Evolutionary conservation across 164 flowering plant species (phyloP).

Genomic region (Piper betle): DNA sequence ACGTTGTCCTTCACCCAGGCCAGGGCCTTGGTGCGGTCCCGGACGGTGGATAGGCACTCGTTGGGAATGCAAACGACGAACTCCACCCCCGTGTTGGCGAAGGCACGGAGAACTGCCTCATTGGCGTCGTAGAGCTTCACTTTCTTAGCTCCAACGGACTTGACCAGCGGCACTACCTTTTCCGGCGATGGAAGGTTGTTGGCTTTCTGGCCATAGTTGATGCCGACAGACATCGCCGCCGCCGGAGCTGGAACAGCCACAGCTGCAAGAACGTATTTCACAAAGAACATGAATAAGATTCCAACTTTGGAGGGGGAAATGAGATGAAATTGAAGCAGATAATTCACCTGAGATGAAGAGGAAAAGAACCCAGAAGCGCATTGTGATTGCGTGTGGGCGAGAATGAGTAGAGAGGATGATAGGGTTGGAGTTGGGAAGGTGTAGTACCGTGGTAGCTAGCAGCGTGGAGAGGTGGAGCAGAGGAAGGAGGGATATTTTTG

Average conservation of each 20-base stretch:
- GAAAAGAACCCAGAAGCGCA: neutral
- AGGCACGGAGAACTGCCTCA: slow-evolving; percentile 21
- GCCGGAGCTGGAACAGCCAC: slow-evolving; percentile 1
- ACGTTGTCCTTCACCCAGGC: slow-evolving; percentile 38
- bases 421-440: neutral
- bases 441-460: neutral
- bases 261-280: slow-evolving; percentile 8
- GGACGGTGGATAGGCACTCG: slow-evolving; percentile 22
- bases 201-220: slow-evolving; percentile 29
- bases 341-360: neutral
- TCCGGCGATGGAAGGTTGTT: slow-evolving; percentile 23
- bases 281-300: neutral
- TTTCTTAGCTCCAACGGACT: slow-evolving; percentile 15
- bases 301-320: neutral
- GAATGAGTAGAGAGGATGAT: neutral
- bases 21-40: slow-evolving; percentile 19
- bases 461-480: neutral
- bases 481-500: neutral
- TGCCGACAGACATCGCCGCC: slow-evolving; percentile 10
- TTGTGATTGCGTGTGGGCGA: too few relatives aligned
- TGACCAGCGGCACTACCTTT: slow-evolving; percentile 14
- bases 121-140: slow-evolving; percentile 35
- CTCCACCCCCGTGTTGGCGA: slow-evolving; percentile 35
- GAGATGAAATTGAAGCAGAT: neutral
- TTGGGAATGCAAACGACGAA: slow-evolving; percentile 30